Conservation (phyloP, 2,329 filamentous ascomycete genomes). For the Stachybotrys chlorohalonatus region DNA sequence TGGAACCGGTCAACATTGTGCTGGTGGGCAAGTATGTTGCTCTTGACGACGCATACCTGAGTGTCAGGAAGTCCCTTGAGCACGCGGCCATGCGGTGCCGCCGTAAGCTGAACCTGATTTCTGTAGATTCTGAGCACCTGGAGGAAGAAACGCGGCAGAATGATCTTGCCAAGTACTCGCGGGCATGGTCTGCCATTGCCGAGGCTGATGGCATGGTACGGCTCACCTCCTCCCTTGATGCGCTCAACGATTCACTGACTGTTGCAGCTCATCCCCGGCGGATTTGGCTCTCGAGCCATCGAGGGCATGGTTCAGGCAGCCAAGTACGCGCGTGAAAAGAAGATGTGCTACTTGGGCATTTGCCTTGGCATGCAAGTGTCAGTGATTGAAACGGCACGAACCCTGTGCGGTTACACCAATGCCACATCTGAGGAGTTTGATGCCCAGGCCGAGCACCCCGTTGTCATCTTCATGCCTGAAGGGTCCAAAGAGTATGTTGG, state of each 20-base stretch:
- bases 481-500: constrained; percentile 27
- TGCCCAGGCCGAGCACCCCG: constrained; percentile 50
- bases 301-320: constrained; percentile 85
- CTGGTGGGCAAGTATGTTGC: constrained; percentile 89
- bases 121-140: constrained; percentile 78
- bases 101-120: constrained; percentile 70
- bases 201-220: constrained; percentile 52
- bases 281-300: constrained; percentile 73
- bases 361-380: constrained; percentile 91
- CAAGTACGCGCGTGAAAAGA: constrained; percentile 78
- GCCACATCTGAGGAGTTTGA: constrained; percentile 49
- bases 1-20: constrained; percentile 65
- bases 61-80: constrained; percentile 78
- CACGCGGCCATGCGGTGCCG: constrained; percentile 83
- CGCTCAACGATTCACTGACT: neutral
- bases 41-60: constrained; percentile 79
- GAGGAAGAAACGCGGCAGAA: constrained; percentile 54
- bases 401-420: constrained; percentile 54
- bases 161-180: constrained; percentile 68
- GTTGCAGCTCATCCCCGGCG: constrained; percentile 36
- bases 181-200: constrained; percentile 74
- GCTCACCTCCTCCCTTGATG: constrained; percentile 4
- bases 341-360: constrained; percentile 77
- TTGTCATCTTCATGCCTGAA: constrained; percentile 91
- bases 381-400: constrained; percentile 79